phyloP scores from a whole-genome alignment of 2,329 filamentous ascomycete genomes.

The Tympanopsis confertula region DNA sequence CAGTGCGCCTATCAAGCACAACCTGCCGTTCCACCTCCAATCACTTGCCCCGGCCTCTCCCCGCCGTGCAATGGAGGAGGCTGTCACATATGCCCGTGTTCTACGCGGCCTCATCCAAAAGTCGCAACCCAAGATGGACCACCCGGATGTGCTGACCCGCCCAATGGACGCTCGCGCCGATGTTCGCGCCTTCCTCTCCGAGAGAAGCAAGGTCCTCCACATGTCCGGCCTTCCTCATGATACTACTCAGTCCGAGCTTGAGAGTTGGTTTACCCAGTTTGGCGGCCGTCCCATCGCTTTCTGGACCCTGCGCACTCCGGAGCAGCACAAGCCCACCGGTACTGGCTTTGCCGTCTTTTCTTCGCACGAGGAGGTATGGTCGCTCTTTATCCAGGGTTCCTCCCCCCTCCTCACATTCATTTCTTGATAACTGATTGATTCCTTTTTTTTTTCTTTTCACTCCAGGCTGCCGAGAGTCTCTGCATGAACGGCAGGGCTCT shows the following conservation, averaged over 20 bases:
- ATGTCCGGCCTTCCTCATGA: conserved; percentile 96
- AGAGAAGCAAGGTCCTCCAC: conserved; percentile 95
- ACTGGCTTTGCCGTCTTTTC: conserved; percentile 98
- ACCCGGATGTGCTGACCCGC: conserved; percentile 85
- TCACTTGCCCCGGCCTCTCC: conserved; percentile 90
- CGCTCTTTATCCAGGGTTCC: conserved; percentile 6
- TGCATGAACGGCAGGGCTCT: conserved; percentile 98
- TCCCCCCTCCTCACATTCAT: not conserved
- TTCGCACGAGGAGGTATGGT: conserved; percentile 89
- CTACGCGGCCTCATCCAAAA: conserved; percentile 88
- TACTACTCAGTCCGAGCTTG: conserved; percentile 93
- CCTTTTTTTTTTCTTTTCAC: conserved; percentile 4
- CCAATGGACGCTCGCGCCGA: conserved; percentile 96
- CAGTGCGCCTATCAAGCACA: conserved; percentile 96
- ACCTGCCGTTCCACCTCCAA: conserved; percentile 93
- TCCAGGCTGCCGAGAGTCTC: conserved; percentile 87
- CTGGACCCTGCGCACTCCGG: conserved; percentile 93
- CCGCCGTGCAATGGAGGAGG: conserved; percentile 93
- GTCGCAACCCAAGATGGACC: conserved; percentile 84
- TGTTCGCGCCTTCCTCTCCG: conserved; percentile 87
- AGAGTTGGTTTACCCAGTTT: conserved; percentile 99
- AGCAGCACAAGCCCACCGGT: conserved; percentile 98
- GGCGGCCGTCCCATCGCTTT: conserved; percentile 95
- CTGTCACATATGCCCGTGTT: conserved; percentile 84
- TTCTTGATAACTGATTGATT: conserved; percentile 2